phyloP scores from a whole-genome alignment of 2,329 filamentous ascomycete species.

The Leptographium procerum region DNA sequence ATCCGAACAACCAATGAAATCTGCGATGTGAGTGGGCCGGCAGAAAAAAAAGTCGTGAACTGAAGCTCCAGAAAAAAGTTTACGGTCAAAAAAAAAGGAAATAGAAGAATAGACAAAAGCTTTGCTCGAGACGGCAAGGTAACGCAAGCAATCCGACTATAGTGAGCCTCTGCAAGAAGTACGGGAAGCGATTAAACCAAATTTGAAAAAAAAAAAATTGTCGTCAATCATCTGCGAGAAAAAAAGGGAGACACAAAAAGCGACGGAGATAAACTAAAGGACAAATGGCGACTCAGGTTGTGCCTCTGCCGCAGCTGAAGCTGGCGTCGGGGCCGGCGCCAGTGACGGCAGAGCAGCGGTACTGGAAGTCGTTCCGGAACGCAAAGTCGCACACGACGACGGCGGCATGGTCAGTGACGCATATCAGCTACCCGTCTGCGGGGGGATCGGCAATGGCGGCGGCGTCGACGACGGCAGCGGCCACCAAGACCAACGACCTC shows the following conservation, averaged over 20 bases:
- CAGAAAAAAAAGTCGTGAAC: background rate
- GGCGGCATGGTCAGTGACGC: constrained; percentile 78
- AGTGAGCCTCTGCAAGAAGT: background rate
- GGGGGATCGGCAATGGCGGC: constrained; percentile 33
- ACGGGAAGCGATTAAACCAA: no score
- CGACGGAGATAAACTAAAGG: background rate
- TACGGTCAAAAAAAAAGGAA: background rate
- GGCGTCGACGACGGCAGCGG: constrained; percentile 20
- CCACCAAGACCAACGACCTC: constrained; percentile 48
- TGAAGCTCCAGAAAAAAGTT: background rate
- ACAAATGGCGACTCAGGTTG: constrained; percentile 81
- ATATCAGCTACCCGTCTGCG: constrained; percentile 63
- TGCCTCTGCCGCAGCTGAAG: constrained; percentile 69
- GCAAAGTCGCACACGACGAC: constrained; percentile 83
- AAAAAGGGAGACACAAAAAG: background rate
- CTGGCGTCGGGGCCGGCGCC: constrained; percentile 72
- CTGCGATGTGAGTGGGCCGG: background rate
- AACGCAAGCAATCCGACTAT: background rate
- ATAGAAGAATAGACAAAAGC: background rate
- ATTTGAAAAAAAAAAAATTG: background rate
- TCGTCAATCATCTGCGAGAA: background rate
- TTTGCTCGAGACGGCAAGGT: no score
- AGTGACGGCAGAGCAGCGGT: constrained; percentile 82
- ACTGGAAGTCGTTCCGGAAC: constrained; percentile 94
- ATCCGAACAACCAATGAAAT: background rate